Conservation (phyloP, 176 grass and related monocot species). For the Phyllostachys edulis region DNA sequence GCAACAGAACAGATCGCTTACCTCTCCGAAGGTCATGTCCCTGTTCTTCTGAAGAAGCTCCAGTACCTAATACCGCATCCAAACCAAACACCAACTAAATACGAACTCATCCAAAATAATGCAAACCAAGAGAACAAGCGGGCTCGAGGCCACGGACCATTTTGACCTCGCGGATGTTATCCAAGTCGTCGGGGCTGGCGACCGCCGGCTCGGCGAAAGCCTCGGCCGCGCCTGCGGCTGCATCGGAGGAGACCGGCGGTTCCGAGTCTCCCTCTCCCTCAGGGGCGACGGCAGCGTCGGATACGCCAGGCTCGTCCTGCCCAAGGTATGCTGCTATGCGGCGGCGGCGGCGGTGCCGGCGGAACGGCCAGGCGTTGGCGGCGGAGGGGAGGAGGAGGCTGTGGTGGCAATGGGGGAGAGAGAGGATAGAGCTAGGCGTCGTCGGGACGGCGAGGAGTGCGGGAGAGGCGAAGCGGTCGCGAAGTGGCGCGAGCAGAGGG, state of each 20-base stretch:
- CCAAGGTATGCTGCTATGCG: conserved; percentile 39
- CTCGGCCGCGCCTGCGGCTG: not conserved
- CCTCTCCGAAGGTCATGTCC: conserved; percentile 95
- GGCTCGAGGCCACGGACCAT: conserved; percentile 38
- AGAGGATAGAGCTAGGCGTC: not conserved
- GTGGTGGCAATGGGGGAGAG: not conserved
- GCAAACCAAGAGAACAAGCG: not conserved
- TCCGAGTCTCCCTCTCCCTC: conserved; percentile 25
- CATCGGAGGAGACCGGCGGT: conserved; percentile 24
- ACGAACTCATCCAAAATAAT: not conserved
- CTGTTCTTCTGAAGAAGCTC: conserved; percentile 83
- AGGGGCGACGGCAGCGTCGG: conserved; percentile 7
- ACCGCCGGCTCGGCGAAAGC: conserved; percentile 37
- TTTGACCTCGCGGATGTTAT: conserved; percentile 57
- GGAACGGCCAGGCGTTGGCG: not conserved
- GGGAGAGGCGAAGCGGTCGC: conserved; percentile 8
- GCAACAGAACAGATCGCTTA: conserved; percentile 7
- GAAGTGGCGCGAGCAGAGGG: conserved; percentile 5
- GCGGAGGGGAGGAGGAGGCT: conserved; percentile 6
- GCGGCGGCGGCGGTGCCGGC: not conserved
- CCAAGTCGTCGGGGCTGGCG: conserved; percentile 63
- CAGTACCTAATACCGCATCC: conserved; percentile 51
- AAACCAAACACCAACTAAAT: conserved; percentile 22
- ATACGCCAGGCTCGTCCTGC: conserved; percentile 42
- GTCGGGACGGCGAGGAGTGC: not conserved